Percentiles rank a stretch among this genome's conserved stretches.
Evolutionary conservation across 116 monocot species (phyloP).

Genomic region (Zostera marina): DNA sequence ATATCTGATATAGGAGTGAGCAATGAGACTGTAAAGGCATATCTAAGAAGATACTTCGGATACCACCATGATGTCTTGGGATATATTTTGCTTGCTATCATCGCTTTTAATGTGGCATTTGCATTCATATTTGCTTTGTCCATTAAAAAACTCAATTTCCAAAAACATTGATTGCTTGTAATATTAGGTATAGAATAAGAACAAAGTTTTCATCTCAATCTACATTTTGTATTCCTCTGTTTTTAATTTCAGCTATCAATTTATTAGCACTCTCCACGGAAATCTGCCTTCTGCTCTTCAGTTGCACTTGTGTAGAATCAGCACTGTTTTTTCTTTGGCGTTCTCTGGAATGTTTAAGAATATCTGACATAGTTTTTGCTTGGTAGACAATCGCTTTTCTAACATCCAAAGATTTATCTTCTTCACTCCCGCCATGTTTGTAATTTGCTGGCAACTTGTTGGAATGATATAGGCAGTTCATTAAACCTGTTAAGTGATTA

Average conservation of each 20-base stretch:
- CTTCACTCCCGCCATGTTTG: conserved; percentile 23
- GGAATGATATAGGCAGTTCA: conserved; percentile 45
- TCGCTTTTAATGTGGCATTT: conserved; percentile 16
- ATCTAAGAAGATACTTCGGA: conserved; percentile 17
- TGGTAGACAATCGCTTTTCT: conserved; percentile 45
- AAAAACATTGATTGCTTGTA: conserved; percentile 16
- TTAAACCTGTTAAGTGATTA: conserved; percentile 29
- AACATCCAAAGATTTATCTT: conserved; percentile 15
- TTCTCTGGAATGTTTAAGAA: conserved; percentile 33
- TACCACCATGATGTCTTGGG: conserved; percentile 17
- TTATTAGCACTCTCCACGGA: conserved; percentile 32
- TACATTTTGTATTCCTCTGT: conserved; percentile 7
- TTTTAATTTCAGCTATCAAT: conserved; percentile 24
- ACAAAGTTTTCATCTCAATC: not conserved
- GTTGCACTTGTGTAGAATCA: not conserved
- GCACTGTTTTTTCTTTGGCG: conserved; percentile 5
- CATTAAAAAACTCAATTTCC: conserved; percentile 21
- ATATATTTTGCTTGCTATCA: conserved; percentile 8
- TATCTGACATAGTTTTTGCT: conserved; percentile 52
- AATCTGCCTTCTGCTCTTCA: conserved; percentile 18
- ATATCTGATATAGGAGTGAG: not conserved
- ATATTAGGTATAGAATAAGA: too few relatives aligned
- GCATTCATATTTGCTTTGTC: conserved; percentile 18
- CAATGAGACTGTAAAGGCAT: conserved; percentile 12
- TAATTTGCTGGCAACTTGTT: conserved; percentile 48